These are phyloP conservation scores for Saxophila tyrrhenica DNA, from an alignment of 495 filamentous ascomycete genomes.

Conservation along the genomic window DNA sequence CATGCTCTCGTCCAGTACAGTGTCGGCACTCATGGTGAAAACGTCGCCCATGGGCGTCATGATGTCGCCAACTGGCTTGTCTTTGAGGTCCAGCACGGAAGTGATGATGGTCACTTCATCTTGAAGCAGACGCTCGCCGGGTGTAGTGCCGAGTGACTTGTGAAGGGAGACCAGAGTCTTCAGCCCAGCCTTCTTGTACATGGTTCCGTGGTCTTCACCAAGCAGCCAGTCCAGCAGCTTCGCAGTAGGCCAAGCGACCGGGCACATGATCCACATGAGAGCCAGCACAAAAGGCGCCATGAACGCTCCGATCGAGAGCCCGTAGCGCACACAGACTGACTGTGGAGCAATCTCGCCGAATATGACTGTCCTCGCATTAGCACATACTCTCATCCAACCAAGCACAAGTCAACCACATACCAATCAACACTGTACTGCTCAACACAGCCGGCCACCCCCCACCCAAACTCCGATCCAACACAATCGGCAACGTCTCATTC, in stretches of 20 bases:
- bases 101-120: constrained; percentile 99
- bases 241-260: constrained; percentile 79
- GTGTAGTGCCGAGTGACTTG: constrained; percentile 71
- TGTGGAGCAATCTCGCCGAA: constrained; percentile 95
- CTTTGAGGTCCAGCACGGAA: constrained; percentile 89
- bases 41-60: constrained; percentile 99
- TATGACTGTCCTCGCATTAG: constrained; percentile 53
- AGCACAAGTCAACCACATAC: constrained; percentile 37
- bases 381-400: not conserved
- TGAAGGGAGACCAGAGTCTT: constrained; percentile 88
- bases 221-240: constrained; percentile 81
- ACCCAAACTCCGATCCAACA: constrained; percentile 84
- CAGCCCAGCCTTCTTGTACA: constrained; percentile 90
- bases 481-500: constrained; percentile 92
- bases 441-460: constrained; percentile 92
- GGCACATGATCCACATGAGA: constrained; percentile 85
- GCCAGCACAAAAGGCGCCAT: constrained; percentile 80
- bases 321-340: constrained; percentile 92
- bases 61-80: constrained; percentile 84
- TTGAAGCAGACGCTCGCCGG: constrained; percentile 79
- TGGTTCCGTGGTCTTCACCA: constrained; percentile 84
- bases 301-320: constrained; percentile 88
- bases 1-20: constrained; percentile 76
- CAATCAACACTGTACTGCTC: constrained; percentile 84
- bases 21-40: constrained; percentile 88